Evolutionary conservation across 305 asterid genomes (phyloP), one percentile per base, ranked within the genome.

Genomic region (Solanum chacoense): DNA sequence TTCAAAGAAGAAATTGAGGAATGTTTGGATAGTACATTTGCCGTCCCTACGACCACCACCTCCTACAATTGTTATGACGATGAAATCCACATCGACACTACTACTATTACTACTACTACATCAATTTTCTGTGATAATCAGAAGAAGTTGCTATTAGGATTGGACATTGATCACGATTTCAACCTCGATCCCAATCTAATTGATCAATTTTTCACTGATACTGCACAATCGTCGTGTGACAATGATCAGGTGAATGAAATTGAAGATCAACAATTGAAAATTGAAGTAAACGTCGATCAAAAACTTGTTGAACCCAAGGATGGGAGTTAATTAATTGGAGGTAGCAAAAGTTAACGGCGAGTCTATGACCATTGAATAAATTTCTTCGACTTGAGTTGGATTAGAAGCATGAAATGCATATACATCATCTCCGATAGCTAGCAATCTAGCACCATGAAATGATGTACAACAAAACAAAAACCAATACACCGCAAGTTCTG

Each of bases 1-100:
- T 81, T 86, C 31, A 90, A 90, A 45, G 87, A 78, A 84, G 90
- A 63, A 31, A 91, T 89, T 11, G 93, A 89, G 22, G 40, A 45
- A 42, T 91, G 88, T 34, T 73, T 67, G 32, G 93, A 91, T 4
- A 88, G 90, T 18, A 71, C 80, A 5, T 91, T 91, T 13, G 87
- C 87, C 1, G 59, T 88, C 11, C 31, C 75, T 0, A 63, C 55
- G 0, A 65, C 29, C 28, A 40, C 86, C 28, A 26, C 72, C 3
- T 81, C 38, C 0, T 81, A 29, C 6, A 1, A 45, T 5, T 81
- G 6, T 28, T 80, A 26, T 11, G 26, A 45, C 11, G 72, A 81
- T 81, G 40, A 81, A 29, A 81, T 29, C 42, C 2, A 18, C 3
- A 28, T 42, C 11, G 38, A 12, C 71, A 5, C 69, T 24, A 38